phyloP scores from a whole-genome alignment of 2,329 filamentous ascomycete species.

The Aspergillus pseudoviridinutans region DNA sequence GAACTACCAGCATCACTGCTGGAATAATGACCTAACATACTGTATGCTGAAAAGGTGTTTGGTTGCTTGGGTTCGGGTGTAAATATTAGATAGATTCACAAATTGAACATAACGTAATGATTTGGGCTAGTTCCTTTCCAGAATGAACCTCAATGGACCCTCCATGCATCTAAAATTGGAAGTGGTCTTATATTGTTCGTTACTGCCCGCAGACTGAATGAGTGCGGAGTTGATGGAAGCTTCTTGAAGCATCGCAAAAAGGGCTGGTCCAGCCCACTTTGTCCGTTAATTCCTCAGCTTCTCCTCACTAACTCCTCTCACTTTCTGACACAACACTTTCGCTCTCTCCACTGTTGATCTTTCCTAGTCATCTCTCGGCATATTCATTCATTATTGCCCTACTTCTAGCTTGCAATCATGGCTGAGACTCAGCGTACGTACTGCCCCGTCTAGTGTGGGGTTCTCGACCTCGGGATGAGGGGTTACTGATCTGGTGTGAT shows the following conservation, averaged over 20 bases:
- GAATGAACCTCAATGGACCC: neutral
- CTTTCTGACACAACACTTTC: neutral
- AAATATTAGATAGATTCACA: conserved; percentile 4
- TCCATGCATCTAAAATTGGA: neutral
- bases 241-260: conserved; percentile 34
- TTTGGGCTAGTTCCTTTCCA: neutral
- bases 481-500: conserved; percentile 11
- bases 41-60: neutral
- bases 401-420: conserved; percentile 23
- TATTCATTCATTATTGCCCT: conserved; percentile 3
- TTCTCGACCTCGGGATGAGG: conserved; percentile 6
- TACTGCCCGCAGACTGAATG: neutral
- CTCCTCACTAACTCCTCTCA: neutral
- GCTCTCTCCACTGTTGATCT: neutral
- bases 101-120: conserved; percentile 1
- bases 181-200: neutral
- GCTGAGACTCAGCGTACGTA: conserved; percentile 35
- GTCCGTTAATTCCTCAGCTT: conserved; percentile 1
- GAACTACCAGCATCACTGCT: conserved; percentile 21
- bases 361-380: conserved; percentile 1
- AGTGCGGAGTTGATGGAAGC: conserved; percentile 31
- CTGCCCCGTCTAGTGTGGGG: conserved; percentile 20
- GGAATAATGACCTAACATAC: conserved; percentile 10
- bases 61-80: neutral
- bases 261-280: conserved; percentile 8